Evolutionary conservation across 495 filamentous ascomycete species (phyloP).

Genomic region (Durotheca rogersii): DNA sequence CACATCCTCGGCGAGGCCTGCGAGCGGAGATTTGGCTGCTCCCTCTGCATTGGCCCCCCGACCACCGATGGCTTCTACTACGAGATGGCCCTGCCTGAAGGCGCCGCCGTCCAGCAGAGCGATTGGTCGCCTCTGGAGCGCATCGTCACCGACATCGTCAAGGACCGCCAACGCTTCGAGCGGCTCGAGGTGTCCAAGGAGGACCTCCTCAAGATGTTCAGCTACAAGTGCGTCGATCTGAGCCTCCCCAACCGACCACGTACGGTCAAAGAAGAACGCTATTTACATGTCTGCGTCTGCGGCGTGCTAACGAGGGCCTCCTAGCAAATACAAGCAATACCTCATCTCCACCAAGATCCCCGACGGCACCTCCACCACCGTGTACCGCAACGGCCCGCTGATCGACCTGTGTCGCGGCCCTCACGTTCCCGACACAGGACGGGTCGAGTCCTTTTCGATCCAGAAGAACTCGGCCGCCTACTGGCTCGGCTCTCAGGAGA

Average conservation of each 20-base stretch:
- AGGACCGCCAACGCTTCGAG: constrained; percentile 96
- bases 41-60: constrained; percentile 89
- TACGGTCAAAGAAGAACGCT: too few relatives aligned
- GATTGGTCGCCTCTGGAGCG: constrained; percentile 83
- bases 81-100: constrained; percentile 85
- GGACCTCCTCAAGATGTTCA: constrained; percentile 92
- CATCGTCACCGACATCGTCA: constrained; percentile 74
- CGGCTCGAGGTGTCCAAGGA: constrained; percentile 84
- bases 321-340: constrained; percentile 85
- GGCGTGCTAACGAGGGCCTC: neutral
- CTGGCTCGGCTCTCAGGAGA: constrained; percentile 88
- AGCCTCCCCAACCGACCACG: too few relatives aligned
- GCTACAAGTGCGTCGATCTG: constrained; percentile 68
- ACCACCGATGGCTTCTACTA: constrained; percentile 96
- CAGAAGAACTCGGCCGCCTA: constrained; percentile 94
- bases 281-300: constrained; percentile 32
- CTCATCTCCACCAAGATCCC: constrained; percentile 91
- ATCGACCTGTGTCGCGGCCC: constrained; percentile 61
- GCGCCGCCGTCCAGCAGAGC: constrained; percentile 65
- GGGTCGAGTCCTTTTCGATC: constrained; percentile 90
- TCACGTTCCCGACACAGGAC: constrained; percentile 89
- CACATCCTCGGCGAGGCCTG: constrained; percentile 93
- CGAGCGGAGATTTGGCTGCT: constrained; percentile 84
- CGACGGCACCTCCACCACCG: constrained; percentile 85
- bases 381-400: constrained; percentile 70